Evolutionary conservation across 768 basidiomycete species (phyloP).

Genomic region (Mycena rosella): DNA sequence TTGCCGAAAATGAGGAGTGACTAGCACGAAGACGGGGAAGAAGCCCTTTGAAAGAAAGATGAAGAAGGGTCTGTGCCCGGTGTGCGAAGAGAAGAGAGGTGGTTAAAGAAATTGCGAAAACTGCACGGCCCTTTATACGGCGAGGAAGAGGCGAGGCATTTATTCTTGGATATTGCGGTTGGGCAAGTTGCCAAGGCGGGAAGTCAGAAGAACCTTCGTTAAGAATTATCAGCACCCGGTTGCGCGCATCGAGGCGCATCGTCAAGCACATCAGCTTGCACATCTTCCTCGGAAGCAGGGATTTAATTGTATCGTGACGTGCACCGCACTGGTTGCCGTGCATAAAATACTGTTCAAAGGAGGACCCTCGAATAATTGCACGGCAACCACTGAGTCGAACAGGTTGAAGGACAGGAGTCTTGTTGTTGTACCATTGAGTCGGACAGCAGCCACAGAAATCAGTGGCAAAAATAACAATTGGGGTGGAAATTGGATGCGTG

Average conservation of each 20-base stretch:
- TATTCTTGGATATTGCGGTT: slow-evolving; percentile 14
- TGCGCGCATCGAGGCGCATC: no score
- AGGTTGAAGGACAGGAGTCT: no score
- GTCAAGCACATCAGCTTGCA: no score
- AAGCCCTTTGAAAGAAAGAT: slow-evolving; percentile 14
- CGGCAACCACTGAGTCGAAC: no score
- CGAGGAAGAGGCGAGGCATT: not conserved
- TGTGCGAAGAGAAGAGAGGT: slow-evolving; percentile 34
- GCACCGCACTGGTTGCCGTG: slow-evolving; percentile 21
- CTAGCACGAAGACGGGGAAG: slow-evolving; percentile 29
- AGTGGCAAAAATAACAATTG: no score
- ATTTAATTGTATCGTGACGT: slow-evolving; percentile 19
- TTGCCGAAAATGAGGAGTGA: slow-evolving; percentile 23
- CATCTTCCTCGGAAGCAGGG: not conserved
- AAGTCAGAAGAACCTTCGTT: no score
- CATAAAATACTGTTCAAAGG: not conserved
- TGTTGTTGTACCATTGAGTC: no score
- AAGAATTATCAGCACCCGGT: slow-evolving; percentile 26
- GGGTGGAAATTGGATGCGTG: no score
- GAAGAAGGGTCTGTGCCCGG: slow-evolving; percentile 30
- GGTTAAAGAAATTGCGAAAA: slow-evolving; percentile 14
- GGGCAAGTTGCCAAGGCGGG: not conserved
- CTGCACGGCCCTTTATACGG: slow-evolving; percentile 30
- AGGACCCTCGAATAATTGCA: no score
- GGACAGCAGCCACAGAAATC: no score